Evolutionary conservation across 78 protist genomes (phyloP), one percentile per base, ranked within the genome.

Genomic region (Dictyostelium citrinum): DNA sequence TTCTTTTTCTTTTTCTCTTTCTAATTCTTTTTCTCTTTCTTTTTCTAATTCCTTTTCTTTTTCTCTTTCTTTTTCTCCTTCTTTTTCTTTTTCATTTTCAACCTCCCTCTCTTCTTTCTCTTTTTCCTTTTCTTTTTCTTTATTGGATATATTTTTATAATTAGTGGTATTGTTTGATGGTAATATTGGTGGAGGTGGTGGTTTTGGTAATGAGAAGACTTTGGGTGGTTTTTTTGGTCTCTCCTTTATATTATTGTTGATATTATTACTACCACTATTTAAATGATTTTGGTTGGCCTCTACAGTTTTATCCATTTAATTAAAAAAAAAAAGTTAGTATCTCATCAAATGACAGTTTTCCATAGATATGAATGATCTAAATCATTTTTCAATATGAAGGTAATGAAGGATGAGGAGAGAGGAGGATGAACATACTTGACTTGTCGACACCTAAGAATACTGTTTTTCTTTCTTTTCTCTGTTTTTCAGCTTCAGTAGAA

Each of bases 391-490:
- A 3, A 39, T 3, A 39, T 39, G 43, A 39, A 3, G 43, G 5
- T 39, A 39, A 39, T 39, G 43, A 39, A 5, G n/a, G n/a, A n/a
- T n/a, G n/a, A n/a, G n/a, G n/a, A n/a, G n/a, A n/a, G n/a, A n/a
- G n/a, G 5, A 5, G 51, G 51, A 43, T 43, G 51, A 43, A 43
- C 72, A 64, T 64, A 64, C 72, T 64, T 29, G 72, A 64, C 31
- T 33, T 78, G 29, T 24, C 61, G 22, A 22, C 70, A 77, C 45
- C 83, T 16, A 80, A 29, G 20, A 80, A 58, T 20, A 55, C 74
- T 22, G 72, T 55, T 58, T 80, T 80, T n/a, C 61, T 67, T 80
- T 58, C 61, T 22, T 80, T 80, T 80, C 84, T 80, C n/a, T 20
- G 6, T 22, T 33, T 49, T 80, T 80, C 84, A 20, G 84, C 84